Evolutionary conservation across 75 land plant species (phyloP).

Genomic region (Selaginella moellendorffii): DNA sequence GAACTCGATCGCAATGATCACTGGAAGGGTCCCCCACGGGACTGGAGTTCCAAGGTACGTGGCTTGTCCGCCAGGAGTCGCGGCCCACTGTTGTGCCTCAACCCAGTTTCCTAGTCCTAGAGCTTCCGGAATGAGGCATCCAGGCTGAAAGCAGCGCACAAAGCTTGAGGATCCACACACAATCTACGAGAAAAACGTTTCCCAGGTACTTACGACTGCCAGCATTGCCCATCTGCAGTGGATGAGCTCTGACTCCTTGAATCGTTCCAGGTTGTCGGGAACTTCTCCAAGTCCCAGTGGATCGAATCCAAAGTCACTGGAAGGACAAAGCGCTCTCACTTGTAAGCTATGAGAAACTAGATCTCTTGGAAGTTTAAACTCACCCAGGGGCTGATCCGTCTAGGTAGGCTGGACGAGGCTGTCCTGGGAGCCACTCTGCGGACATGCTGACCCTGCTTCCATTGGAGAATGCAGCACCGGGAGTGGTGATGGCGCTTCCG

Average conservation of each 20-base stretch:
- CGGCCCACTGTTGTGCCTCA: constrained; percentile 96
- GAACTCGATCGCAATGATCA: constrained; percentile 79
- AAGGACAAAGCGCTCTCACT: no score
- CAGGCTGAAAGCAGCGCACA: no score
- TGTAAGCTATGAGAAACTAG: no score
- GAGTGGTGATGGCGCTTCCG: background rate
- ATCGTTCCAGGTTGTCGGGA: constrained; percentile 85
- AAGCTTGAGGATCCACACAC: no score
- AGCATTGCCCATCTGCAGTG: constrained; percentile 99
- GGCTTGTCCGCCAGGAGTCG: constrained; percentile 86
- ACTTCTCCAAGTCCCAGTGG: constrained; percentile 74
- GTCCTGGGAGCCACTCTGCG: constrained; percentile 96
- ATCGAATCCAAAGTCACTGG: constrained; percentile 95
- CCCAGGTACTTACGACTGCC: constrained; percentile 56
- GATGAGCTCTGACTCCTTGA: constrained; percentile 94
- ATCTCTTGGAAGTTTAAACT: no score
- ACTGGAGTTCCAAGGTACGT: constrained; percentile 89
- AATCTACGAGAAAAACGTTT: no score
- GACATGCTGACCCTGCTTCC: constrained; percentile 44
- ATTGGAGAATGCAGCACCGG: constrained; percentile 10
- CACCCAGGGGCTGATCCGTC: constrained; percentile 96
- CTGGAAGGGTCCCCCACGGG: constrained; percentile 92
- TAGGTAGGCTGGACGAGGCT: constrained; percentile 89
- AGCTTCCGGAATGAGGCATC: constrained; percentile 82
- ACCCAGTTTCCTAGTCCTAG: constrained; percentile 97